Evolutionary conservation across 140 eudicot genomes (phyloP).

Genomic region (Senecio squalidus): DNA sequence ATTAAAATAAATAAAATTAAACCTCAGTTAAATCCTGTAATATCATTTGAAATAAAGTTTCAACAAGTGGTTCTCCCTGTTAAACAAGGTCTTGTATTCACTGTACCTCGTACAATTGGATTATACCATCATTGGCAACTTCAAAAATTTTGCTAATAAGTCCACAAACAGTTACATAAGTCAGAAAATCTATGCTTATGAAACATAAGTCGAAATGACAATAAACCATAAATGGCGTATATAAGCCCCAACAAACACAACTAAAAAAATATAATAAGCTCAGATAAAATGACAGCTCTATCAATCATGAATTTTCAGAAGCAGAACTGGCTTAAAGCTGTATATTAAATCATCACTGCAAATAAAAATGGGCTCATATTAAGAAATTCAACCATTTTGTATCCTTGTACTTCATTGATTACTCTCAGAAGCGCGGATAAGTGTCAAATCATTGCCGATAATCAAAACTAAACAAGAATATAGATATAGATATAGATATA

Average conservation of each 20-base stretch:
- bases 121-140: conserved; percentile 3
- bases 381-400: conserved; percentile 32
- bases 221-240: too few relatives aligned
- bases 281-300: conserved; percentile 51
- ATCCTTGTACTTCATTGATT: conserved; percentile 23
- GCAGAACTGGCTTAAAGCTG: conserved; percentile 87
- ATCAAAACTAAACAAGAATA: neutral
- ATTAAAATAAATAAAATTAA: neutral
- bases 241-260: too few relatives aligned
- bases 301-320: conserved; percentile 65
- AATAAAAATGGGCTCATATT: conserved; percentile 1
- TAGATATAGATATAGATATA: too few relatives aligned
- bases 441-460: conserved; percentile 29
- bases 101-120: conserved; percentile 7
- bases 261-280: conserved; percentile 19
- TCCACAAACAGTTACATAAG: too few relatives aligned
- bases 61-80: conserved; percentile 29
- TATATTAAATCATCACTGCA: conserved; percentile 22
- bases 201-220: too few relatives aligned
- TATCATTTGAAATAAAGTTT: conserved; percentile 19
- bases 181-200: too few relatives aligned
- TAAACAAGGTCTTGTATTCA: conserved; percentile 21
- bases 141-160: too few relatives aligned
- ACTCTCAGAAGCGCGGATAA: conserved; percentile 44
- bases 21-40: conserved; percentile 4